Base-by-base conservation (phyloP, 495 filamentous ascomycete genomes). In the Gamarada debralockiae region DNA sequence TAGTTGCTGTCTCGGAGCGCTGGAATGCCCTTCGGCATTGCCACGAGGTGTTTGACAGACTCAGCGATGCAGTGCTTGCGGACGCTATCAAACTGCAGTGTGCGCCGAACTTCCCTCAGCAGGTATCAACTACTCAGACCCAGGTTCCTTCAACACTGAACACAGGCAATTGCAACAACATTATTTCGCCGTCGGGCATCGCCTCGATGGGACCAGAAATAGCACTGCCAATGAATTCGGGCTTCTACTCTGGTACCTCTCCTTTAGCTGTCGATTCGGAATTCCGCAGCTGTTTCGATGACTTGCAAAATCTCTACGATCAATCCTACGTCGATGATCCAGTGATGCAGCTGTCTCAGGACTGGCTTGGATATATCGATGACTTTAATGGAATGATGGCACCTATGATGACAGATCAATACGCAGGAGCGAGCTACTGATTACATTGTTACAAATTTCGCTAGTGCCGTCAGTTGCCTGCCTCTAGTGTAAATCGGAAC, bases 301-400 rank as follows among this genome's bases (percentile, higher is more conserved):
- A 63, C 20, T 38, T 65, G 14, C 57, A 61, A 34, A 48, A 51
- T 8, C 53, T 59, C 15, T 52, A 63, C 25, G 29, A 33, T 9
- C 37, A 25, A 14, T 23, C 42, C 4, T 57, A 29, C 50, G 57
- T 49, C 1, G 51, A 58, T 3, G 63, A 60, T 37, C 60, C 63
- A 12, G 53, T 65, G 3, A 46, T 50, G 27, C 56, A 65, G 34
- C 45, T 65, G 6, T 57, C 52, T 10, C 57, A 60, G 8, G 63
- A 65, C 29, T 65, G 63, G 63, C 48, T 63, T 2, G 57, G 55
- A 40, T 51, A 65, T 41, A 65, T 65, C 33, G 63, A 56, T 25
- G 48, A 46, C 5, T 55, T 57, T 25, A 21, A 38, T 27, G 22
- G 15, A 17, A 38, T 55, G n/a, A n/a, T n/a, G n/a, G n/a, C n/a